These are phyloP conservation scores for Daldinia sp. DNA, from an alignment of 2,329 filamentous ascomycete species.

Conservation along the genomic window DNA sequence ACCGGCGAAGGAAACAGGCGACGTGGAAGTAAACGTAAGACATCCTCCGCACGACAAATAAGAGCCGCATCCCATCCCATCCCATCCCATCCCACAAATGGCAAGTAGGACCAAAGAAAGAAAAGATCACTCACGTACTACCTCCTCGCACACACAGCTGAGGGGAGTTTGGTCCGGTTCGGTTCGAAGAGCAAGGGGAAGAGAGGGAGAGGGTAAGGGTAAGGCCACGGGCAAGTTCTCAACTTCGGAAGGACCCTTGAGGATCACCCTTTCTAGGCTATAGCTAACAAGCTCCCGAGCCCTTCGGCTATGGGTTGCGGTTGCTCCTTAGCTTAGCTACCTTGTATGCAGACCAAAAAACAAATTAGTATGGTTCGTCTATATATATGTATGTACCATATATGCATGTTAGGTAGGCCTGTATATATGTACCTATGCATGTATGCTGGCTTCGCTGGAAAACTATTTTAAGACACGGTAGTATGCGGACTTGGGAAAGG, in stretches of 20 bases:
- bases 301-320: constrained; percentile 31
- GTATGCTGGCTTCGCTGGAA: constrained; percentile 1
- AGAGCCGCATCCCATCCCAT: constrained; percentile 31
- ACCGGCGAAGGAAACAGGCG: neutral
- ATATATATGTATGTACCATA: constrained; percentile 14
- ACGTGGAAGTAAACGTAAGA: constrained; percentile 31
- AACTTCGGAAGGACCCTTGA: constrained; percentile 27
- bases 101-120: neutral
- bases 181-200: constrained; percentile 1
- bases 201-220: neutral
- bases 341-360: constrained; percentile 5
- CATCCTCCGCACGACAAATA: constrained; percentile 12
- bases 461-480: constrained; percentile 35
- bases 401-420: neutral
- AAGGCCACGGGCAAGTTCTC: neutral
- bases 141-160: constrained; percentile 18
- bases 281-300: constrained; percentile 6
- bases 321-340: constrained; percentile 9
- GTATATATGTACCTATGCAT: neutral
- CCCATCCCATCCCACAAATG: neutral
- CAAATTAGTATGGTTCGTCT: constrained; percentile 12
- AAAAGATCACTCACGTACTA: neutral
- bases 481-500: neutral
- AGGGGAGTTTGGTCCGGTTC: neutral
- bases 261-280: constrained; percentile 28